Percentiles rank a stretch among this genome's conserved stretches.
These are phyloP conservation scores for Penicillium sumatraense DNA, from an alignment of 2,329 filamentous ascomycete species.

Conservation along the genomic window DNA sequence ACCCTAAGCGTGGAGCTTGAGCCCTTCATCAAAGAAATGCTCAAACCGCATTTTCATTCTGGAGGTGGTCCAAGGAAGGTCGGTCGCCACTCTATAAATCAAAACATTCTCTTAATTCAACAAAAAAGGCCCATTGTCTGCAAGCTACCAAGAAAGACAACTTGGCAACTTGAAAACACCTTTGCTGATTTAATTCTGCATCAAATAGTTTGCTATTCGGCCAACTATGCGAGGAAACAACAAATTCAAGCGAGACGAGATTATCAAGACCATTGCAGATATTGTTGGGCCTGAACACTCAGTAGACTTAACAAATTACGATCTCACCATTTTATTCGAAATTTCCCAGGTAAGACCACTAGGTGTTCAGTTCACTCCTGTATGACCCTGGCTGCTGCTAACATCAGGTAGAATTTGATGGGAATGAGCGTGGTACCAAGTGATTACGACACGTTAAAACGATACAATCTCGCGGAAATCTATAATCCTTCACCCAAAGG, in stretches of 20 bases:
- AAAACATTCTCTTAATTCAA: background rate
- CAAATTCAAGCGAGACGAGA: conserved; percentile 58
- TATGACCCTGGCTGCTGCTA: conserved; percentile 9
- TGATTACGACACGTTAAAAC: conserved; percentile 65
- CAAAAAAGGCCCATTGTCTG: background rate
- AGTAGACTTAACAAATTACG: conserved; percentile 65
- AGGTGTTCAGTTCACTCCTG: background rate
- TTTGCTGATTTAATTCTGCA: background rate
- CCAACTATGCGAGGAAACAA: conserved; percentile 65
- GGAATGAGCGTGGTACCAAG: conserved; percentile 66
- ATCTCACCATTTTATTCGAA: conserved; percentile 65
- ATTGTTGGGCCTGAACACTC: conserved; percentile 62
- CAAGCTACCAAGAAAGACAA: background rate
- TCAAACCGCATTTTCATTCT: conserved; percentile 64
- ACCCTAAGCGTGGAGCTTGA: conserved; percentile 62
- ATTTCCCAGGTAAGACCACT: conserved; percentile 60
- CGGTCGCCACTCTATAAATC: conserved; percentile 21
- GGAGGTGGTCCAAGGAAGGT: conserved; percentile 59
- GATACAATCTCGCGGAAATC: conserved; percentile 67
- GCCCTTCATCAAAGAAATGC: conserved; percentile 59
- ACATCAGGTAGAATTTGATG: conserved; percentile 59
- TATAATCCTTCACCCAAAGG: conserved; percentile 53
- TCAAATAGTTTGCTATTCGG: conserved; percentile 64
- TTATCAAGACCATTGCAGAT: conserved; percentile 64
- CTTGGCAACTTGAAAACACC: background rate